phyloP scores from a whole-genome alignment of 1,284 basidiomycete species.

The Cutaneotrichosporon curvatum region DNA sequence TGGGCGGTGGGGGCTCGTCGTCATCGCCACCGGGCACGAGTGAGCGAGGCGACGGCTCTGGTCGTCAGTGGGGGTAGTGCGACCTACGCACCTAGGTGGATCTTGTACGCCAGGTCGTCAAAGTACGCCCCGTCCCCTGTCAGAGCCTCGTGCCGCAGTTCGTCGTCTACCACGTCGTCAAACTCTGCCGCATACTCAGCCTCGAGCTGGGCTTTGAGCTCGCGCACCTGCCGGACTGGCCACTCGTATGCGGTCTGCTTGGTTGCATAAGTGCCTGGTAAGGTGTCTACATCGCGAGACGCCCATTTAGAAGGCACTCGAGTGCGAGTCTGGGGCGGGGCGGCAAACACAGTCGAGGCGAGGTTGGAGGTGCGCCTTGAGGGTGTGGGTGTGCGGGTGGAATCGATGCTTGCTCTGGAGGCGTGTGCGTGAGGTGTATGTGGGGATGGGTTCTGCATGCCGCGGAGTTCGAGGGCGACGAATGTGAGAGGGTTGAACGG shows the following conservation, averaged over 20 bases:
- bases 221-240: slow-evolving; percentile 16
- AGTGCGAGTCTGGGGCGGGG: background rate
- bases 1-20: background rate
- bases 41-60: slow-evolving; percentile 7
- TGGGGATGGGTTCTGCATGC: too few species aligned
- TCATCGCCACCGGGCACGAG: background rate
- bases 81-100: slow-evolving; percentile 41
- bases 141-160: slow-evolving; percentile 55
- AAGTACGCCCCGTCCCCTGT: slow-evolving; percentile 56
- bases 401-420: background rate
- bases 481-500: too few species aligned
- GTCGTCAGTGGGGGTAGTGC: slow-evolving; percentile 4
- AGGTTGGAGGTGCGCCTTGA: slow-evolving; percentile 11
- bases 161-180: slow-evolving; percentile 18
- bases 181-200: slow-evolving; percentile 16
- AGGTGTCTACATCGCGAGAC: background rate
- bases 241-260: slow-evolving; percentile 26
- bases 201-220: slow-evolving; percentile 20
- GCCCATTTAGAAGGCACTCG: background rate
- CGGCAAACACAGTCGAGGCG: slow-evolving; percentile 12
- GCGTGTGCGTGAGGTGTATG: background rate
- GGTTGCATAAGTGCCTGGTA: slow-evolving; percentile 11
- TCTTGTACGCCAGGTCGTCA: slow-evolving; percentile 65
- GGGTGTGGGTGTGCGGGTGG: slow-evolving; percentile 12
- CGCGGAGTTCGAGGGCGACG: too few species aligned